Percentiles rank a stretch among this genome's conserved stretches.
Conservation (phyloP, 148 eudicot genomes). For the Suaeda aralocaspica region DNA sequence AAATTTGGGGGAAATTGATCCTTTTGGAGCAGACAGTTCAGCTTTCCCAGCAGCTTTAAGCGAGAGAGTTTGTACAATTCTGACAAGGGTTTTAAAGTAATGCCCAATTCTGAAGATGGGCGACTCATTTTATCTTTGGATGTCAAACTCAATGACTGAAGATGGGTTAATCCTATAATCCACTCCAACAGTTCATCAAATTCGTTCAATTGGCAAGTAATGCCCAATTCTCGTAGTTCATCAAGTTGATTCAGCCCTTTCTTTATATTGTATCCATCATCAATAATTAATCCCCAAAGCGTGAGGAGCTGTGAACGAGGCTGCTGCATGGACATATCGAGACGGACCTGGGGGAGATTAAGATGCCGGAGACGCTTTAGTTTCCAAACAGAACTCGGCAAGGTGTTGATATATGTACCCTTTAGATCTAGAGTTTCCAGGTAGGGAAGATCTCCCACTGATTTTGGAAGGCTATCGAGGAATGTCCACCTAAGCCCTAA, state of each 20-base stretch:
- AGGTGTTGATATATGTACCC: conserved; percentile 36
- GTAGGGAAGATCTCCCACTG: conserved; percentile 38
- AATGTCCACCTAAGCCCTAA: conserved; percentile 53
- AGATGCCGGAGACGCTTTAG: conserved; percentile 35
- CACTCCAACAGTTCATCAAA: conserved; percentile 20
- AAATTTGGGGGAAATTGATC: conserved; percentile 31
- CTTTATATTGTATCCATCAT: conserved; percentile 20
- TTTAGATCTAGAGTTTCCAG: conserved; percentile 52
- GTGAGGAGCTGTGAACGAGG: conserved; percentile 28
- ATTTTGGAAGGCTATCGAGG: conserved; percentile 42
- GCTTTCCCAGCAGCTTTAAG: conserved; percentile 38
- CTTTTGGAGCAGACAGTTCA: conserved; percentile 9
- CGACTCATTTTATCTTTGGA: conserved; percentile 35
- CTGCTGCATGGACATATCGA: conserved; percentile 20
- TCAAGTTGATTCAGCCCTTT: conserved; percentile 14
- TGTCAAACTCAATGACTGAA: conserved; percentile 35
- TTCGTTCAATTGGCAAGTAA: conserved; percentile 27
- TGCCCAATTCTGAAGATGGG: conserved; percentile 27
- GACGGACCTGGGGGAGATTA: conserved; percentile 34
- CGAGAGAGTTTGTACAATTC: conserved; percentile 26
- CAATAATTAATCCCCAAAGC: conserved; percentile 40
- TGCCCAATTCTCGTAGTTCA: conserved; percentile 40
- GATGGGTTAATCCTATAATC: conserved; percentile 26
- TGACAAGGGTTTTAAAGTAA: conserved; percentile 23
- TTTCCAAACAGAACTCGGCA: conserved; percentile 48